Evolutionary conservation across 768 basidiomycete genomes (phyloP), one percentile per base, ranked within the genome.

Genomic region (Amanita jacksonii): DNA sequence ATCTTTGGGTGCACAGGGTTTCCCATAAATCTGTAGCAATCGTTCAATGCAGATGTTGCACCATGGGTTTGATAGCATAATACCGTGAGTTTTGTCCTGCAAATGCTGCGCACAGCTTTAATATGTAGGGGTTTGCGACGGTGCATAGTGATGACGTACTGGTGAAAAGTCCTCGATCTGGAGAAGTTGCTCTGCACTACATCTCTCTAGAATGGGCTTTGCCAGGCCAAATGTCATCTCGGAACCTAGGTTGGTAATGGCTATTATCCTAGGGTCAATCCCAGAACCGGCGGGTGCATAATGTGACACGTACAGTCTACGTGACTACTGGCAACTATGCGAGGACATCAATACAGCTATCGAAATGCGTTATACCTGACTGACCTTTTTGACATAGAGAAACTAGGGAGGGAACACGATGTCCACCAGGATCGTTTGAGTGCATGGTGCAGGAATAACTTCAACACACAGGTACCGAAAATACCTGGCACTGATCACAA

Each of bases 361-460:
- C 13, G 20, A 27, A 19, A 24, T 40, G 42, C n/a, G n/a, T n/a
- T n/a, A n/a, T 28, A 46, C 37, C 27, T 23, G 31, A 51, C 76
- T 59, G 51, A 86, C 85, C 77, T 58, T 81, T 73, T 59, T 87
- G 85, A 52, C 86, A 89, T 38, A 76, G 72, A 31, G 73, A 65
- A 1, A 82, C 79, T 25, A 89, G 73, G 25, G 76, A 69, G 18
- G 77, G 82, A 18, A 88, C 60, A 19, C 72, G 70, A 44, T 68
- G 62, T 46, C 52, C 27, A 5, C 23, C 27, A 28, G 36, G 6
- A 18, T 40, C 33, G 40, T 47, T 32, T 25, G 10, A 22, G 49
- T 30, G 47, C 40, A 46, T 45, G 40, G 36, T 41, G 16, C 35
- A 28, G 24, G 44, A 43, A 23, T 22, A 8, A 18, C 15, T 28